phyloP scores from a whole-genome alignment of 106 monocot species.

The Dendrobium huoshanense region DNA sequence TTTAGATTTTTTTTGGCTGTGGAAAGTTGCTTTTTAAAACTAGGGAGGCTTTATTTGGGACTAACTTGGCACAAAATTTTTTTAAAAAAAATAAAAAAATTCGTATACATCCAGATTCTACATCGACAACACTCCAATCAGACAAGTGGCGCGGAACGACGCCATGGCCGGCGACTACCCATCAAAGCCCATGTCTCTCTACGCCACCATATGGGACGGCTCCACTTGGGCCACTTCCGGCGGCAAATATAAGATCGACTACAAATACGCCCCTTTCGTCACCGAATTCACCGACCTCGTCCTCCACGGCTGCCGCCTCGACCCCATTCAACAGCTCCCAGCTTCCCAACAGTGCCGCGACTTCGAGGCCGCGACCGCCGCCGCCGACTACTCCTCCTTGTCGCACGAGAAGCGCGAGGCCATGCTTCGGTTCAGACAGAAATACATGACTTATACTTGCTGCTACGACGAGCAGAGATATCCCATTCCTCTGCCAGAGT shows the following conservation, averaged over 20 bases:
- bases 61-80: too few relatives aligned
- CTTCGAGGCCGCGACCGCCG: constrained; percentile 13
- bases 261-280: constrained; percentile 48
- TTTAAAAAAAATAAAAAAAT: too few relatives aligned
- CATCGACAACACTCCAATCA: constrained; percentile 50
- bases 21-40: too few relatives aligned
- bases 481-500: constrained; percentile 41
- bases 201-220: constrained; percentile 75
- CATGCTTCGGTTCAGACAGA: constrained; percentile 41
- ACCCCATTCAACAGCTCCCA: constrained; percentile 32
- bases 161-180: constrained; percentile 56
- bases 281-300: constrained; percentile 46
- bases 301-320: constrained; percentile 42
- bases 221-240: constrained; percentile 45
- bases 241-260: constrained; percentile 49
- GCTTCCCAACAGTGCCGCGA: constrained; percentile 24
- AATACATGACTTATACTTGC: constrained; percentile 51
- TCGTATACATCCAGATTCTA: constrained; percentile 29
- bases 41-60: too few relatives aligned
- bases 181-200: constrained; percentile 55
- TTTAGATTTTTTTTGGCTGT: too few relatives aligned
- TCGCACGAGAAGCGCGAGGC: constrained; percentile 29
- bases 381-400: constrained; percentile 30
- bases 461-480: constrained; percentile 50
- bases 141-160: constrained; percentile 32